Conservation (phyloP, 2,329 filamentous ascomycete species). For the Emericellopsis cladophorae region DNA sequence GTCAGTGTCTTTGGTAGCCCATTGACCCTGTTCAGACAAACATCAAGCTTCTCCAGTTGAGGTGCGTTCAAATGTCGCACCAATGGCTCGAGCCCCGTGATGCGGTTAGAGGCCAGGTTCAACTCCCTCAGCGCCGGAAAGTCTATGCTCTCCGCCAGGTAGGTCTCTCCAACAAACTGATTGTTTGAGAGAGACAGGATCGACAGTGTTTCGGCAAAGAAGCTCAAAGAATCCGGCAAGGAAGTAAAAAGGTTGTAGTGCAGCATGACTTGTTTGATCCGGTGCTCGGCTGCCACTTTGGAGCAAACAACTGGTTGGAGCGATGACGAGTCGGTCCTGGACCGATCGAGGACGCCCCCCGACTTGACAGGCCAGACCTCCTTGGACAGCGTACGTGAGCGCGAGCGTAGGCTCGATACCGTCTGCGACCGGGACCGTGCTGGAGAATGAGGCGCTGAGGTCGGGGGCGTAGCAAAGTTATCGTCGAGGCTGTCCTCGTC, state of each 20-base stretch:
- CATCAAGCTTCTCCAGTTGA: conserved; percentile 61
- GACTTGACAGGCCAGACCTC: conserved; percentile 42
- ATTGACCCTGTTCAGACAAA: conserved; percentile 71
- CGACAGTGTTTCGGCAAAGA: conserved; percentile 58
- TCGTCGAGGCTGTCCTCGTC: conserved; percentile 31
- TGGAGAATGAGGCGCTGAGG: conserved; percentile 37
- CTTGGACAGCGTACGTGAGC: conserved; percentile 30
- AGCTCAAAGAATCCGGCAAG: conserved; percentile 59
- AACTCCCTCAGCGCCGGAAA: conserved; percentile 67
- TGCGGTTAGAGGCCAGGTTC: conserved; percentile 60
- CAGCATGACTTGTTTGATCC: conserved; percentile 48
- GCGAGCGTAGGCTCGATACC: conserved; percentile 26
- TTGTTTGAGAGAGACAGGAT: conserved; percentile 68
- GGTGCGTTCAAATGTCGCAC: conserved; percentile 59
- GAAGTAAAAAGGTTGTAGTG: conserved; percentile 64
- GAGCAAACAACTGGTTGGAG: conserved; percentile 45
- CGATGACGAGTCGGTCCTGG: conserved; percentile 49
- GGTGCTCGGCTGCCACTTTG: conserved; percentile 38
- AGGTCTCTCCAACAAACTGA: conserved; percentile 50
- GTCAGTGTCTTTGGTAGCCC: conserved; percentile 52
- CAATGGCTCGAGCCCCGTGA: conserved; percentile 58
- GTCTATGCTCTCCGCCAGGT: conserved; percentile 52
- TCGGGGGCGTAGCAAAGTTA: conserved; percentile 45
- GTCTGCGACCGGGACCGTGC: conserved; percentile 35
- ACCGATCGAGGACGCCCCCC: conserved; percentile 57